Evolutionary conservation across 2,329 filamentous ascomycete genomes (phyloP), one percentile per base, ranked within the genome.

Genomic region (Clonostachys byssicola): DNA sequence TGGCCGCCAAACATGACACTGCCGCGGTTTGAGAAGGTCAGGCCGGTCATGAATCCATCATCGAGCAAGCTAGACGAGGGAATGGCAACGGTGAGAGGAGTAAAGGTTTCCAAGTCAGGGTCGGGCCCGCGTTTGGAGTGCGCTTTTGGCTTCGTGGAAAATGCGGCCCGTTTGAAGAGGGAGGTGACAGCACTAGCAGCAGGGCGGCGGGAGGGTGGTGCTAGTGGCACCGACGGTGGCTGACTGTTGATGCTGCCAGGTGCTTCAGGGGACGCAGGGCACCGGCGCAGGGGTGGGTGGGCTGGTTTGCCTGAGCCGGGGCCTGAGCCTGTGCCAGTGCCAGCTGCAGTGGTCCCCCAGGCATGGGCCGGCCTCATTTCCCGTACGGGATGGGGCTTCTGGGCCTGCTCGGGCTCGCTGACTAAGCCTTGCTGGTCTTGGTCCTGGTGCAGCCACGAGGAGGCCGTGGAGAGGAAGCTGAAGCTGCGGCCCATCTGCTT

Each of bases 11-110:
- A 73, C 73, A 85, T 80, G 56, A 85, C 69, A 63, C 81, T 85
- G 53, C 81, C 81, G 55, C 81, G 73, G 52, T 82, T 81, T 48
- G 81, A 83, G 59, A 85, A 85, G 53, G 73, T 73, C 53, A 85
- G 63, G 47, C 71, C 69, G 53, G 67, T 72, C 57, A 85, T 62
- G 58, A 80, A 77, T 56, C 75, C 77, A 66, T 82, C 77, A 51
- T 81, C 80, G 52, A 83, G 66, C 47, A 84, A 67, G 56, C 64
- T 71, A 48, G 78, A 76, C 47, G 73, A 75, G 40, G 80, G 80
- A 56, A 85, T 82, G 49, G 66, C 60, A 43, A 81, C 75, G 57
- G 71, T 74, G 58, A 85, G 71, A 49, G 78, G 77, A 50, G 70
- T 69, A 56, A 74, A 78, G 51, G 59, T 14, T 12, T 14, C 33